These are phyloP conservation scores for Cladosporium phlei DNA, from an alignment of 2,329 filamentous ascomycete genomes.

Conservation along the genomic window DNA sequence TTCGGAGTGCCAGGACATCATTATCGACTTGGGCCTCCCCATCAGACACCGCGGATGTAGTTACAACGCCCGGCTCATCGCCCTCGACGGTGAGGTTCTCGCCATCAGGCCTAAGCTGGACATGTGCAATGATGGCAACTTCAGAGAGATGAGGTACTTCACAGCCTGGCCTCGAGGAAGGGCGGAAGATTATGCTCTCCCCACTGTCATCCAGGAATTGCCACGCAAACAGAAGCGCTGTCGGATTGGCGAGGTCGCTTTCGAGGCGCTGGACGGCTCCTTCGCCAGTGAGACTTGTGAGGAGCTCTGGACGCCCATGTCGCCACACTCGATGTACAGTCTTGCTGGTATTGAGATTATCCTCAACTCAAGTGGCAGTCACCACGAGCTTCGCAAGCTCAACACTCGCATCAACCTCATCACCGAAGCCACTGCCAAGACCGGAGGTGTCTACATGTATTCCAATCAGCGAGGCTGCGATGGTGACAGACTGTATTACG, in stretches of 20 bases:
- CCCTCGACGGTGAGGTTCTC: slow-evolving; percentile 62
- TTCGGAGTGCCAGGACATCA: slow-evolving; percentile 58
- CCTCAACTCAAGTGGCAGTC: slow-evolving; percentile 64
- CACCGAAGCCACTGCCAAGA: slow-evolving; percentile 59
- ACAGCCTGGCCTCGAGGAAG: slow-evolving; percentile 58
- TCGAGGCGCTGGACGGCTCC: slow-evolving; percentile 58
- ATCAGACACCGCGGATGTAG: slow-evolving; percentile 58
- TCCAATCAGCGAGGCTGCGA: slow-evolving; percentile 56
- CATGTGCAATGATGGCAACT: slow-evolving; percentile 65
- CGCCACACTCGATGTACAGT: slow-evolving; percentile 56
- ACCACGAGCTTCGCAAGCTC: slow-evolving; percentile 65
- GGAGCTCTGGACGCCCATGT: slow-evolving; percentile 59
- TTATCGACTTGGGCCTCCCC: slow-evolving; percentile 51
- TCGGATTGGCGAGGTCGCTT: slow-evolving; percentile 64
- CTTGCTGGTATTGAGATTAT: slow-evolving; percentile 59
- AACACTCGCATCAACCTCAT: slow-evolving; percentile 60
- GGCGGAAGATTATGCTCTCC: slow-evolving; percentile 62
- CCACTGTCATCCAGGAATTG: slow-evolving; percentile 54
- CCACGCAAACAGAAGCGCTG: slow-evolving; percentile 51
- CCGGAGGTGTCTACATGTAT: slow-evolving; percentile 59
- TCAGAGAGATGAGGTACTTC: slow-evolving; percentile 50
- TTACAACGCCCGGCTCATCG: slow-evolving; percentile 64
- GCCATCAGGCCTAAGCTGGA: slow-evolving; percentile 68
- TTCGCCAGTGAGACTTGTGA: slow-evolving; percentile 65
- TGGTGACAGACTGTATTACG: slow-evolving; percentile 59